phyloP scores from a whole-genome alignment of 2,329 filamentous ascomycete species.

The Alternaria consortialis region DNA sequence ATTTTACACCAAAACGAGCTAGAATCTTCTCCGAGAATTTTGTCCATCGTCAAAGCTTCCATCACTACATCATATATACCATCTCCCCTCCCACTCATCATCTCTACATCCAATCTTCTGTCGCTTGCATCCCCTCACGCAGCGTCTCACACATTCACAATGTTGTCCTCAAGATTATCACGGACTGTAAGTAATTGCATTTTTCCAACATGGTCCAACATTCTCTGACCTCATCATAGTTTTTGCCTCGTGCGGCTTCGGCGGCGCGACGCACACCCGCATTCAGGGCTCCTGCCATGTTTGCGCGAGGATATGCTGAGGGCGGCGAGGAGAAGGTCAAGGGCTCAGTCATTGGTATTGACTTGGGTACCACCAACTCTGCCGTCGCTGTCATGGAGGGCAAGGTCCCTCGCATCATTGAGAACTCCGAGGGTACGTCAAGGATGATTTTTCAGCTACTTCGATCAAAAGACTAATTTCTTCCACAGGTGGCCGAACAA shows the following conservation, averaged over 20 bases:
- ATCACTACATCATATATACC: constrained; percentile 41
- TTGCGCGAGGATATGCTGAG: constrained; percentile 74
- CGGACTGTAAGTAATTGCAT: constrained; percentile 47
- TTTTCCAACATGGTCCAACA: neutral
- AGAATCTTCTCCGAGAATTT: constrained; percentile 43
- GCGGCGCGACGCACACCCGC: constrained; percentile 71
- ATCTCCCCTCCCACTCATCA: constrained; percentile 29
- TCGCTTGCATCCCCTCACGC: constrained; percentile 43
- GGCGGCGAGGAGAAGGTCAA: constrained; percentile 82
- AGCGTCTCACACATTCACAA: constrained; percentile 42
- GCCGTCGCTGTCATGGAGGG: constrained; percentile 98
- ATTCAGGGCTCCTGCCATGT: constrained; percentile 75
- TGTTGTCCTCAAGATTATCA: constrained; percentile 55
- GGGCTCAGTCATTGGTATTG: constrained; percentile 96
- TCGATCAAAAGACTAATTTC: constrained; percentile 18
- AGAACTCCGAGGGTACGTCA: constrained; percentile 88
- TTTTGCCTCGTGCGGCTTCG: constrained; percentile 77
- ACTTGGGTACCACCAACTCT: constrained; percentile 97
- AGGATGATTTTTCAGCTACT: constrained; percentile 1
- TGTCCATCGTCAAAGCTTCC: constrained; percentile 40
- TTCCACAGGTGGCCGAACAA: constrained; percentile 79
- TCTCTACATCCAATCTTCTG: constrained; percentile 30
- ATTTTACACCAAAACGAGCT: constrained; percentile 27
- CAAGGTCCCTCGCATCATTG: constrained; percentile 93
- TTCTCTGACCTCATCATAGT: constrained; percentile 47